A percentile compares a stretch with the other conserved stretches of the same genome.
These are phyloP conservation scores for Lagerstroemia speciosa DNA, from an alignment of 345 rosid species.

Conservation along the genomic window DNA sequence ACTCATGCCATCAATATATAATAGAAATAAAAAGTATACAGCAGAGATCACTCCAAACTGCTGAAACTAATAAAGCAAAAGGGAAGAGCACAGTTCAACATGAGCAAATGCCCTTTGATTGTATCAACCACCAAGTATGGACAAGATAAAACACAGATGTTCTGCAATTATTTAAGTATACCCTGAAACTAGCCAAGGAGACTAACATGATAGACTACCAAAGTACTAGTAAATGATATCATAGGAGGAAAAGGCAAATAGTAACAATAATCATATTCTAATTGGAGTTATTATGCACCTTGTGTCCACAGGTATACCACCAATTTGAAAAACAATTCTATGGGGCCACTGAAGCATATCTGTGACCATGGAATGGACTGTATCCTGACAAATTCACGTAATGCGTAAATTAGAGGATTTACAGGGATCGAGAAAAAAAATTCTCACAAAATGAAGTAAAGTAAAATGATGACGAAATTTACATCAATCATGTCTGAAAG, in stretches of 20 bases:
- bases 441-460: constrained; percentile 1
- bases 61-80: not conserved
- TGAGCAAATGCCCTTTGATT: not conserved
- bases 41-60: not conserved
- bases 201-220: not conserved
- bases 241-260: not conserved
- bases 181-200: not conserved
- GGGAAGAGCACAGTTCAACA: not conserved
- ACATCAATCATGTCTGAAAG: constrained; percentile 96
- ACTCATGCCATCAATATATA: not conserved
- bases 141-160: not conserved
- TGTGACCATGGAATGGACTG: constrained; percentile 68
- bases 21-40: not conserved
- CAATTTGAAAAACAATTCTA: constrained; percentile 95
- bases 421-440: not conserved
- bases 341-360: constrained; percentile 99
- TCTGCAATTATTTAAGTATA: too few relatives aligned
- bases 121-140: not conserved
- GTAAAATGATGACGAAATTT: constrained; percentile 34
- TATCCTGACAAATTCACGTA: constrained; percentile 48
- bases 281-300: constrained; percentile 33
- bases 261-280: not conserved
- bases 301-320: constrained; percentile 77
- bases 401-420: not conserved
- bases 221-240: not conserved